Conservation (phyloP, 148 eudicot genomes). For the Rhododendron griersonianum region DNA sequence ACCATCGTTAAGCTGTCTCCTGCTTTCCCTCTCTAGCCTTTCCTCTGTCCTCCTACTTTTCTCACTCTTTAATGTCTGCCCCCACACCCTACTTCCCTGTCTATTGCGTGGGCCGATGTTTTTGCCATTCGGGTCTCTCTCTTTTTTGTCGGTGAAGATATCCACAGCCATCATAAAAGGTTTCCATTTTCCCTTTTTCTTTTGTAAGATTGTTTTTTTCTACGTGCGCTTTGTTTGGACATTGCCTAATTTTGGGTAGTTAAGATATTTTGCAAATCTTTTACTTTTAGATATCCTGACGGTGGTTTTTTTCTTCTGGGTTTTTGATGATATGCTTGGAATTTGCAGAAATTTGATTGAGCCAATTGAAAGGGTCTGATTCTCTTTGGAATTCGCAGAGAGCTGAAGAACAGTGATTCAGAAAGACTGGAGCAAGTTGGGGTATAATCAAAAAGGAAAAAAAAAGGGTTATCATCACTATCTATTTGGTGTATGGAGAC, state of each 20-base stretch:
- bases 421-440: not conserved
- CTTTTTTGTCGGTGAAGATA: conserved; percentile 25
- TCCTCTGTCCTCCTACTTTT: conserved; percentile 22
- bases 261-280: not conserved
- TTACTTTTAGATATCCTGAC: not conserved
- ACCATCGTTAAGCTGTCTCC: not conserved
- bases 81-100: conserved; percentile 25
- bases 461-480: not conserved
- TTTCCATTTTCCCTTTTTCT: not conserved
- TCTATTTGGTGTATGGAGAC: conserved; percentile 1
- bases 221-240: not conserved
- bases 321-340: conserved; percentile 7
- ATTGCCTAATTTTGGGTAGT: not conserved
- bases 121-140: conserved; percentile 24
- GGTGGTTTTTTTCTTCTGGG: not conserved
- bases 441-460: not conserved
- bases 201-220: not conserved
- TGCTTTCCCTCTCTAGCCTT: conserved; percentile 20
- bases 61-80: conserved; percentile 35
- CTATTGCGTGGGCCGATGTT: conserved; percentile 18
- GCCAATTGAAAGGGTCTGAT: not conserved
- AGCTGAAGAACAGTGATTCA: conserved; percentile 12
- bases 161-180: conserved; percentile 3
- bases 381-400: not conserved
- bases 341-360: not conserved